phyloP scores from a whole-genome alignment of 805 yeast species.

The Priceomyces fermenticarens region DNA sequence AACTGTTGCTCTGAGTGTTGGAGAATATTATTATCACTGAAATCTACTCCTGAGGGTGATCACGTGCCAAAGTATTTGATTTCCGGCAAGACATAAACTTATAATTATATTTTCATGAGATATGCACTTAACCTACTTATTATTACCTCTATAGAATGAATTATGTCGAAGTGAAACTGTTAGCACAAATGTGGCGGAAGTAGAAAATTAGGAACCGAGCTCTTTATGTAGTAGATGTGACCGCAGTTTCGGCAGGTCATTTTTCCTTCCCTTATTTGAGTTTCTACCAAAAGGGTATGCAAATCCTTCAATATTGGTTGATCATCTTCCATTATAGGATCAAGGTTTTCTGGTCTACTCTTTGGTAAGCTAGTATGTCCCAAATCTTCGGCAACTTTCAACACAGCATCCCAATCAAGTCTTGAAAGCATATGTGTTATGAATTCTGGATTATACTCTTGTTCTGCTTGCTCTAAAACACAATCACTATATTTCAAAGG shows the following conservation, averaged over 20 bases:
- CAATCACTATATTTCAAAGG: constrained; percentile 73
- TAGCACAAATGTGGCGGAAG: constrained; percentile 89
- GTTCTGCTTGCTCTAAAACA: constrained; percentile 70
- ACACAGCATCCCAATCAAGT: constrained; percentile 84
- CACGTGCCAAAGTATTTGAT: too few relatives aligned
- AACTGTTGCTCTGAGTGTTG: too few relatives aligned
- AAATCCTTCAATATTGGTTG: constrained; percentile 65
- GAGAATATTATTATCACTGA: too few relatives aligned
- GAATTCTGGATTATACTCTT: constrained; percentile 81
- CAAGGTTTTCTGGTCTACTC: constrained; percentile 56
- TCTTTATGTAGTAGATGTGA: constrained; percentile 85
- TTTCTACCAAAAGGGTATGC: constrained; percentile 76
- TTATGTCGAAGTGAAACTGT: constrained; percentile 1
- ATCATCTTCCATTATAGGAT: constrained; percentile 50
- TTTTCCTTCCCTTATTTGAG: constrained; percentile 82
- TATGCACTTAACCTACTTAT: too few relatives aligned
- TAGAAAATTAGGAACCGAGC: constrained; percentile 89
- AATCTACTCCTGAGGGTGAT: too few relatives aligned
- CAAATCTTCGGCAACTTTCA: constrained; percentile 71
- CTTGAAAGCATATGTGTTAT: constrained; percentile 72
- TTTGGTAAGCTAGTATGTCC: constrained; percentile 58
- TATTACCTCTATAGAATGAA: too few relatives aligned
- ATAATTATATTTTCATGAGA: too few relatives aligned
- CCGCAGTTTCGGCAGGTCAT: constrained; percentile 86
- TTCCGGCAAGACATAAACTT: too few relatives aligned